Percentiles rank a stretch among this genome's conserved stretches.
Conservation (phyloP, 1,139 yeast genomes). For the Magnusiomyces fungicola region DNA sequence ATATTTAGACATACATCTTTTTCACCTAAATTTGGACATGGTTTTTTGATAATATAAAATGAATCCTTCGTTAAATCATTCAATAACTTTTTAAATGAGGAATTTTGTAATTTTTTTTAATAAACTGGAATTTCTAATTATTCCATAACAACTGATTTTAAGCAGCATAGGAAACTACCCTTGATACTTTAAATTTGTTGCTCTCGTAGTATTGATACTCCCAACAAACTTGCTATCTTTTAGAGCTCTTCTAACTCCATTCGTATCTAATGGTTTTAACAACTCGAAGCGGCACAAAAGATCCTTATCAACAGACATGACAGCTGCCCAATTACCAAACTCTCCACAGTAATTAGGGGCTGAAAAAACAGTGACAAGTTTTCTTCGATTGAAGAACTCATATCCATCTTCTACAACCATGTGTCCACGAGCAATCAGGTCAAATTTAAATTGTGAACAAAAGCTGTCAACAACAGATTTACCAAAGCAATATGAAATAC, state of each 20-base stretch:
- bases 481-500: slow-evolving; percentile 79
- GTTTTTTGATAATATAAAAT: too few relatives aligned
- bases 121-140: too few relatives aligned
- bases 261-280: slow-evolving; percentile 47
- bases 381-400: slow-evolving; percentile 72
- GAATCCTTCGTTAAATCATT: too few relatives aligned
- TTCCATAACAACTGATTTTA: not conserved
- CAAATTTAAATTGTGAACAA: slow-evolving; percentile 64
- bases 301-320: slow-evolving; percentile 72
- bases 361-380: slow-evolving; percentile 72
- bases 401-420: slow-evolving; percentile 94
- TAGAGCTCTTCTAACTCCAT: slow-evolving; percentile 13
- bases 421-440: slow-evolving; percentile 76
- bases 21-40: too few relatives aligned
- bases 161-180: too few relatives aligned
- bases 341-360: slow-evolving; percentile 94
- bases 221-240: slow-evolving; percentile 10
- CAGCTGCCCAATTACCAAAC: slow-evolving; percentile 86
- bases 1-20: too few relatives aligned
- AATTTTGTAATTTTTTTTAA: too few relatives aligned
- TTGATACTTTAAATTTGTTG: not conserved
- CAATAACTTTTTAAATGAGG: too few relatives aligned
- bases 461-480: slow-evolving; percentile 65
- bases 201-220: slow-evolving; percentile 10
- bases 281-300: slow-evolving; percentile 78